Conservation (phyloP, 208 protist genomes). For the Crithidia bombi region DNA sequence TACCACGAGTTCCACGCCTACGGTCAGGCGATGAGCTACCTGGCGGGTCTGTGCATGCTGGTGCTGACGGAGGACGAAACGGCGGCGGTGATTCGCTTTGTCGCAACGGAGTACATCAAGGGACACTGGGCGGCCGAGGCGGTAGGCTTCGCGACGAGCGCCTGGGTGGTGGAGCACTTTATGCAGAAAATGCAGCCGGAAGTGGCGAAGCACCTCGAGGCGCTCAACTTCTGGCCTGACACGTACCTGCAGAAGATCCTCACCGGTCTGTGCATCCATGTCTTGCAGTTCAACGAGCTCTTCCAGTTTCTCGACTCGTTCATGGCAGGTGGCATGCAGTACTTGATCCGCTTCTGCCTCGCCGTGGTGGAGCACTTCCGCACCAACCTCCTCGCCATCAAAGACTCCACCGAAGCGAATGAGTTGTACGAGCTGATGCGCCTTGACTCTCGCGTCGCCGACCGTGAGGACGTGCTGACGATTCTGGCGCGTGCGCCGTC, state of each 20-base stretch:
- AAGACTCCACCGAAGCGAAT: slow-evolving; percentile 55
- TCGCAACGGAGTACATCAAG: slow-evolving; percentile 78
- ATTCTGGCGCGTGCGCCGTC: slow-evolving; percentile 68
- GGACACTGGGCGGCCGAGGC: slow-evolving; percentile 90
- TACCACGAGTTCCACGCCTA: slow-evolving; percentile 86
- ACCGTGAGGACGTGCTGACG: slow-evolving; percentile 55
- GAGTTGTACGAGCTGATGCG: slow-evolving; percentile 89
- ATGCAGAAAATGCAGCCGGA: slow-evolving; percentile 75
- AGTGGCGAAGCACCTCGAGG: slow-evolving; percentile 76
- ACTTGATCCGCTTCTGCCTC: slow-evolving; percentile 87
- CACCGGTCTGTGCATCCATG: slow-evolving; percentile 89
- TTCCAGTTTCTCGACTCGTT: slow-evolving; percentile 89
- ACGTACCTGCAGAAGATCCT: slow-evolving; percentile 93
- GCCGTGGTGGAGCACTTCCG: slow-evolving; percentile 88
- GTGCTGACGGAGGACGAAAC: slow-evolving; percentile 85
- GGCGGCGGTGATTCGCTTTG: slow-evolving; percentile 77
- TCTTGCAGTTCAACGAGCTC: slow-evolving; percentile 82
- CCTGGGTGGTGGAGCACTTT: slow-evolving; percentile 88
- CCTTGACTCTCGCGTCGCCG: slow-evolving; percentile 64
- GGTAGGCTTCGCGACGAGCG: slow-evolving; percentile 87
- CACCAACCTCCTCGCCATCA: slow-evolving; percentile 65
- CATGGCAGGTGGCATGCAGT: slow-evolving; percentile 72
- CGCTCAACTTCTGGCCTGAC: slow-evolving; percentile 89
- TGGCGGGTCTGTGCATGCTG: slow-evolving; percentile 86
- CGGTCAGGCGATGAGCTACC: slow-evolving; percentile 91